Percentiles rank a stretch among this genome's conserved stretches.
phyloP scores from a whole-genome alignment of 2,329 filamentous ascomycete species.

The Exserohilum turcica region DNA sequence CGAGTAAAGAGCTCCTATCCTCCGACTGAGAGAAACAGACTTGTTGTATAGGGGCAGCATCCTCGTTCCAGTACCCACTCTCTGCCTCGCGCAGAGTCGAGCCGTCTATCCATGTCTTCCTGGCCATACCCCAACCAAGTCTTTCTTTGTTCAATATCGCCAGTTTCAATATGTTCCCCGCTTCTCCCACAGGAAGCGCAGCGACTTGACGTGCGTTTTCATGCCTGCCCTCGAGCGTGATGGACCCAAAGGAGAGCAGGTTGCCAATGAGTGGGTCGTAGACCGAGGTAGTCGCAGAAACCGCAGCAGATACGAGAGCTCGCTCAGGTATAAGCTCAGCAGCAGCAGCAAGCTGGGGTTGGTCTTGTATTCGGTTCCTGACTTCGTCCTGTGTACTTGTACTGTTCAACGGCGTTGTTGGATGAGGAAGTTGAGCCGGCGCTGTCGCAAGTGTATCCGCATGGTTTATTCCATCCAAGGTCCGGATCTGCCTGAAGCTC shows the following conservation, averaged over 20 bases:
- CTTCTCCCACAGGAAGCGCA: slow-evolving; percentile 56
- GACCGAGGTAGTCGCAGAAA: slow-evolving; percentile 33
- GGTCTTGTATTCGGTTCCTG: slow-evolving; percentile 21
- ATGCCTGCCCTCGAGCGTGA: slow-evolving; percentile 52
- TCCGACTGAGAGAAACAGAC: slow-evolving; percentile 56
- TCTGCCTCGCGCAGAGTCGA: slow-evolving; percentile 52
- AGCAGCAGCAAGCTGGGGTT: slow-evolving; percentile 35
- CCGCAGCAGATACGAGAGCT: slow-evolving; percentile 33
- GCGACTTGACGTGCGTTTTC: slow-evolving; percentile 34
- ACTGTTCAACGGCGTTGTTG: slow-evolving; percentile 1
- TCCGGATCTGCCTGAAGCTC: slow-evolving; percentile 33
- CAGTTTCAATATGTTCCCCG: slow-evolving; percentile 64
- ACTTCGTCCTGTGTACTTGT: slow-evolving; percentile 20
- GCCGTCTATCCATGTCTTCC: slow-evolving; percentile 55
- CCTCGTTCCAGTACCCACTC: slow-evolving; percentile 61
- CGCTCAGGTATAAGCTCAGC: slow-evolving; percentile 28
- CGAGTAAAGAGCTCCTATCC: slow-evolving; percentile 54
- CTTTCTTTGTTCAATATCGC: slow-evolving; percentile 56
- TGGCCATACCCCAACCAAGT: slow-evolving; percentile 60
- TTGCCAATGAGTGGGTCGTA: slow-evolving; percentile 50
- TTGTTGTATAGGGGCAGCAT: slow-evolving; percentile 60
- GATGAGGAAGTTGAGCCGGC: slow-evolving; percentile 11
- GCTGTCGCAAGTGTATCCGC: slow-evolving; percentile 26
- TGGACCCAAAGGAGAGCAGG: slow-evolving; percentile 63
- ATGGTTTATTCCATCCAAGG: slow-evolving; percentile 22